Evolutionary conservation across 2,329 filamentous ascomycete species (phyloP).

Genomic region (Ceratocystis harringtonii): DNA sequence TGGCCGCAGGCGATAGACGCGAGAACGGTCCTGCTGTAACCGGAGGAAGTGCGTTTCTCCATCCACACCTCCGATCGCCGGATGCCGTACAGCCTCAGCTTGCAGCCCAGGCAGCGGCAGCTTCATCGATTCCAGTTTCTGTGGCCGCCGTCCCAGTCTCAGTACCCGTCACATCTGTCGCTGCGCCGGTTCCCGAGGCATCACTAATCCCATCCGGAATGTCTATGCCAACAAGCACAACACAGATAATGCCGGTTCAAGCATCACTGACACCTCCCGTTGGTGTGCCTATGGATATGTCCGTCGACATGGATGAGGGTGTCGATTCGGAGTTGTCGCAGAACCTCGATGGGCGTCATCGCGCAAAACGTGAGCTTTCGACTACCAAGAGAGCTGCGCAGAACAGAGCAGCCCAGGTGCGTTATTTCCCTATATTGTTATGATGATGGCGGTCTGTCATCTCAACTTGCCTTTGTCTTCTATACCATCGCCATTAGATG

Average conservation of each 20-base stretch:
- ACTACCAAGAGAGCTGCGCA: conserved; percentile 94
- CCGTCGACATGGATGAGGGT: conserved; percentile 23
- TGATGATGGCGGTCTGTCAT: background rate
- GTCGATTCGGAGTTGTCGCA: conserved; percentile 16
- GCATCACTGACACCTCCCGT: background rate
- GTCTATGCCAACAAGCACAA: conserved; percentile 1
- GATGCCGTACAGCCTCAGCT: background rate
- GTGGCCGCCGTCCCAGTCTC: background rate
- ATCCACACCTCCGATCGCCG: background rate
- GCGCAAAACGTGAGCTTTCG: conserved; percentile 69
- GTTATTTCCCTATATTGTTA: conserved; percentile 22
- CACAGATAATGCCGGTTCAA: conserved; percentile 3
- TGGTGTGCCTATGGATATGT: conserved; percentile 19
- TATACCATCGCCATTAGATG: background rate
- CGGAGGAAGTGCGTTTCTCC: background rate
- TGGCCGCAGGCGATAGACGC: background rate
- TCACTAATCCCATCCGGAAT: conserved; percentile 27
- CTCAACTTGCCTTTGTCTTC: background rate
- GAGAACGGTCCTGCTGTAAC: background rate
- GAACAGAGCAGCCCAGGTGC: conserved; percentile 90
- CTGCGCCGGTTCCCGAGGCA: conserved; percentile 18
- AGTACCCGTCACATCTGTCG: conserved; percentile 1
- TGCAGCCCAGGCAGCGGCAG: background rate
- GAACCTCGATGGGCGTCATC: conserved; percentile 48
- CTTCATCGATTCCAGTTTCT: background rate